Evolutionary conservation across 176 grass and related monocot species (phyloP).

Genomic region (Musa acuminata): DNA sequence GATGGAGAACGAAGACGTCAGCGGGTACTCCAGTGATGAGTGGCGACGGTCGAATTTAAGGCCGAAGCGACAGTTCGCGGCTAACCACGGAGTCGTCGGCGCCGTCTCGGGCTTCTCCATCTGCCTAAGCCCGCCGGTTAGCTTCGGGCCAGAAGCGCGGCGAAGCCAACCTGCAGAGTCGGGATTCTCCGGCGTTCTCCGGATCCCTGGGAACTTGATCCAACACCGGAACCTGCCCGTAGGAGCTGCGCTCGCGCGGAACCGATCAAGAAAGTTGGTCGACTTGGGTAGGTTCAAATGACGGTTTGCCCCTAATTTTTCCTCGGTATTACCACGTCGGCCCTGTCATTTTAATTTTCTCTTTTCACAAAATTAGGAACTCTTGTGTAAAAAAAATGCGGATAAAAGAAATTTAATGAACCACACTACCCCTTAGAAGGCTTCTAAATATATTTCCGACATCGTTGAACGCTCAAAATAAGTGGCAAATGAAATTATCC

Average conservation of each 20-base stretch:
- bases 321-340: not conserved
- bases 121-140: conserved; percentile 13
- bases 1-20: conserved; percentile 15
- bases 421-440: not conserved
- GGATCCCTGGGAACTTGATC: not conserved
- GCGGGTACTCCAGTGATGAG: conserved; percentile 32
- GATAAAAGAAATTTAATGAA: not conserved
- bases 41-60: conserved; percentile 45
- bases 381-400: not conserved
- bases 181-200: not conserved
- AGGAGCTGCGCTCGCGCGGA: not conserved
- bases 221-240: not conserved
- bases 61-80: conserved; percentile 31
- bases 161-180: not conserved
- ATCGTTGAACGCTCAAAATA: not conserved
- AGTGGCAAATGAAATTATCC: not conserved
- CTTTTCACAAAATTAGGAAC: not conserved
- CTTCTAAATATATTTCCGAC: not conserved
- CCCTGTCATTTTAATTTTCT: not conserved
- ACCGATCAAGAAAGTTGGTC: conserved; percentile 3
- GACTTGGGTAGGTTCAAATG: not conserved
- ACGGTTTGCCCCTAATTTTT: conserved; percentile 1
- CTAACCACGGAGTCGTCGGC: conserved; percentile 14
- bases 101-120: conserved; percentile 14
- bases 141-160: not conserved